phyloP scores from a whole-genome alignment of 345 rosid genomes.

The Populus alba region DNA sequence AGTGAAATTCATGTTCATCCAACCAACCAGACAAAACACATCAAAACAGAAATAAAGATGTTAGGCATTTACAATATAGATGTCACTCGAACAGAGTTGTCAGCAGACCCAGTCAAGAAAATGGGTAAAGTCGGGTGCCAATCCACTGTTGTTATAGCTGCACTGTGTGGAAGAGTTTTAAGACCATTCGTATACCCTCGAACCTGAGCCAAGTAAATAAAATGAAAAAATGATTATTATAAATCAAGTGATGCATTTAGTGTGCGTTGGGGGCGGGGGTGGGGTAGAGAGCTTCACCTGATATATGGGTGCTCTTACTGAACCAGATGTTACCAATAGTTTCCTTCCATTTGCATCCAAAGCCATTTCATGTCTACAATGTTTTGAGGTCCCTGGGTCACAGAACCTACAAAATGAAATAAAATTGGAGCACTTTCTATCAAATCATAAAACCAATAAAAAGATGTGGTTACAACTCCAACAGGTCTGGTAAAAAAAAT shows the following conservation, averaged over 20 bases:
- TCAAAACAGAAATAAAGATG: neutral
- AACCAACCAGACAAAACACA: neutral
- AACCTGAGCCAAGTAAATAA: constrained; percentile 33
- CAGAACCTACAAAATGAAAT: constrained; percentile 30
- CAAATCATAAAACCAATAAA: neutral
- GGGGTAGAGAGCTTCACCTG: constrained; percentile 32
- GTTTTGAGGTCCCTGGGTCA: constrained; percentile 32
- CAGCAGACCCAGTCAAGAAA: constrained; percentile 68
- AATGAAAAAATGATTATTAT: neutral
- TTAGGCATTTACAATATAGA: constrained; percentile 27
- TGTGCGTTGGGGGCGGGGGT: neutral
- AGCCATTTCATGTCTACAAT: constrained; percentile 56
- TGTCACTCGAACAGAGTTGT: constrained; percentile 64
- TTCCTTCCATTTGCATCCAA: constrained; percentile 54
- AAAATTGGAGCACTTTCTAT: neutral
- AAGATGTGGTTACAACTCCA: neutral
- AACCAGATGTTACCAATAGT: constrained; percentile 49
- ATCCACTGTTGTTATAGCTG: constrained; percentile 62
- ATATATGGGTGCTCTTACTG: constrained; percentile 63
- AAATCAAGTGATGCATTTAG: neutral
- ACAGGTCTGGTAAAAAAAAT: no score
- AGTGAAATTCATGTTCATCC: neutral
- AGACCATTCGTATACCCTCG: constrained; percentile 47
- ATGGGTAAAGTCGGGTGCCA: constrained; percentile 75
- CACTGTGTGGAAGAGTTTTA: constrained; percentile 58